Percentiles rank a stretch among this genome's conserved stretches.
These are phyloP conservation scores for Botrytis elliptica DNA, from an alignment of 2,329 filamentous ascomycete species.

Conservation along the genomic window DNA sequence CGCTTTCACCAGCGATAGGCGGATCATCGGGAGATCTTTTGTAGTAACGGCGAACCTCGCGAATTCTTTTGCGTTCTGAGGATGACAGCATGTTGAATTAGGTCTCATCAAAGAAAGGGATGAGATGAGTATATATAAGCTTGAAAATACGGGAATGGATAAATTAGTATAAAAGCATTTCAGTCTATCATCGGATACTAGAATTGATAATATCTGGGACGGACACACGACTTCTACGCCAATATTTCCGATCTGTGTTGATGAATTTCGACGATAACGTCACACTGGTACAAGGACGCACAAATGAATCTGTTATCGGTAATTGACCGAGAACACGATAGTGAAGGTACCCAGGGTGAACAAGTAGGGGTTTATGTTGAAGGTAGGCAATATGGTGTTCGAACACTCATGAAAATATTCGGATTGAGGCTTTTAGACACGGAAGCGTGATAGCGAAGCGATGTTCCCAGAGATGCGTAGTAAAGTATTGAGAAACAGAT, in stretches of 20 bases:
- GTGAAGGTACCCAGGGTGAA: not conserved
- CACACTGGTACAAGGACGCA: constrained; percentile 3
- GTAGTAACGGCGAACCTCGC: constrained; percentile 20
- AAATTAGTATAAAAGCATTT: constrained; percentile 3
- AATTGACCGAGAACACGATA: constrained; percentile 2
- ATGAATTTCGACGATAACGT: not conserved
- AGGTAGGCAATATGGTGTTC: not conserved
- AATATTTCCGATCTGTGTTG: constrained; percentile 5
- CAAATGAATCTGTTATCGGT: not conserved
- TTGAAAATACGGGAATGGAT: not conserved
- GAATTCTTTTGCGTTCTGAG: constrained; percentile 16
- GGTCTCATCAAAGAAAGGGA: not conserved
- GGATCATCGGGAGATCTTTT: constrained; percentile 17
- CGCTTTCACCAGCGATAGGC: not conserved
- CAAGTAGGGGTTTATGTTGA: not conserved
- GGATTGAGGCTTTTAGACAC: constrained; percentile 4
- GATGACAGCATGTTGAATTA: constrained; percentile 9
- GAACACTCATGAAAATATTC: not conserved
- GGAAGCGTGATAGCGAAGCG: not conserved
- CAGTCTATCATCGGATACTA: not conserved
- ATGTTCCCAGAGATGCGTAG: not conserved
- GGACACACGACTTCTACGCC: not conserved
- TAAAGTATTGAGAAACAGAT: not conserved
- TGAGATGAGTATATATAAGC: not conserved
- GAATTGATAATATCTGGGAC: not conserved